Base-by-base conservation (phyloP, 371 early-diverging fungal genomes). In the Rhizopus stolonifer region DNA sequence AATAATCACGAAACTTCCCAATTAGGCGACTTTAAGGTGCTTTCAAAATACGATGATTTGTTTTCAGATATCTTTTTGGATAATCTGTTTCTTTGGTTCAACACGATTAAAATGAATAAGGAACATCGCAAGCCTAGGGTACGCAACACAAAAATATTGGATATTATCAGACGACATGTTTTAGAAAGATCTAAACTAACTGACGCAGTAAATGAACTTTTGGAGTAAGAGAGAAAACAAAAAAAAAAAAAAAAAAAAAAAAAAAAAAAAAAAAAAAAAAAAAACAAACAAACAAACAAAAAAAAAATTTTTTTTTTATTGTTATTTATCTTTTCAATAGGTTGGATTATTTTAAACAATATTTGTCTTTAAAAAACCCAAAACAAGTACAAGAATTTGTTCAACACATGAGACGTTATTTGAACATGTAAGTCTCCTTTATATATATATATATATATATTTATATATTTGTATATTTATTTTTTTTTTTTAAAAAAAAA, bases 11-110 rank as follows among this genome's bases (percentile, higher is more conserved):
- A 32, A 55, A 29, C n/a, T n/a, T n/a, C n/a, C n/a, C n/a, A n/a
- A n/a, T n/a, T n/a, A n/a, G n/a, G n/a, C n/a, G 66, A 77, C 48
- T 73, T 73, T 40, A 58, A 68, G 25, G 58, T 83, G 21, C 69
- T 87, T 36, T 85, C 87, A 15, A 72, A 72, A 34, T 83, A 81
- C 64, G 89, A 88, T 70, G 89, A 88, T 71, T 58, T 88, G 17
- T 69, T 88, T 45, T 81, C 84, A 39, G 87, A 86, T 58, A 61
- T 87, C 15, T 72, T 88, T 44, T 65, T 88, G 56, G 89, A 88
- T 51, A 78, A 72, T 22, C 53, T 80, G 26, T 72, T 72, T 46
- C 74, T 88, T 15, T 86, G 87, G 86, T 88, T 88, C 57, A 52
- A 65, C 49, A 88, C 89, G 1, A 80, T 82, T 26, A 65, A 65